Percentiles rank a stretch among this genome's conserved stretches.
phyloP scores from a whole-genome alignment of 2,329 filamentous ascomycete genomes.

The Nannizziopsis barbatae region DNA sequence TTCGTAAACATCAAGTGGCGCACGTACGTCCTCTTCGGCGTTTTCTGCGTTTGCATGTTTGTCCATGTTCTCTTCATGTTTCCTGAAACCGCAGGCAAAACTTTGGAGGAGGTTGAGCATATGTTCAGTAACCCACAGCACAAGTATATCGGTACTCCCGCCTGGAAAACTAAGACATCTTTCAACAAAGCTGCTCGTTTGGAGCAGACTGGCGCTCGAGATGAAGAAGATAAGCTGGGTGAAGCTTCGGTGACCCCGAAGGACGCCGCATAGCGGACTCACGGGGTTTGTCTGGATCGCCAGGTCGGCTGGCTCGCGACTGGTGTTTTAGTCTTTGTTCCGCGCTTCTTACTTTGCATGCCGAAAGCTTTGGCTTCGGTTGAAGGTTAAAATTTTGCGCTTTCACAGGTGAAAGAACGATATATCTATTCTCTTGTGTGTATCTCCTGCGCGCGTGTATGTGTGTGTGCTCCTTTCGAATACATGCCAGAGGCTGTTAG shows the following conservation, averaged over 20 bases:
- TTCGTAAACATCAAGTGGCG: slow-evolving; percentile 49
- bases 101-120: slow-evolving; percentile 64
- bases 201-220: slow-evolving; percentile 23
- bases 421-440: too few relatives aligned
- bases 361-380: too few relatives aligned
- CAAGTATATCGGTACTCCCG: slow-evolving; percentile 28
- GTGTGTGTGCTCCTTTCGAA: too few relatives aligned
- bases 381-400: too few relatives aligned
- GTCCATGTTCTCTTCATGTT: slow-evolving; percentile 57
- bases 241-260: background rate
- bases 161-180: slow-evolving; percentile 30
- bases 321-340: too few relatives aligned
- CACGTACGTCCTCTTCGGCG: slow-evolving; percentile 64
- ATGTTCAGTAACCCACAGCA: slow-evolving; percentile 44
- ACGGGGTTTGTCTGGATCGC: background rate
- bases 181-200: slow-evolving; percentile 22
- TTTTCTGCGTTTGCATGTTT: slow-evolving; percentile 57
- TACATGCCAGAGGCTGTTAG: too few relatives aligned
- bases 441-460: too few relatives aligned
- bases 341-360: too few relatives aligned
- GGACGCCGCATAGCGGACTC: background rate
- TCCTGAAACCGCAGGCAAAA: slow-evolving; percentile 61
- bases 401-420: too few relatives aligned
- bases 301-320: too few relatives aligned
- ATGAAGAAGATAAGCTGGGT: slow-evolving; percentile 13